phyloP scores from a whole-genome alignment of 768 basidiomycete genomes.

The Suillus subalutaceus region DNA sequence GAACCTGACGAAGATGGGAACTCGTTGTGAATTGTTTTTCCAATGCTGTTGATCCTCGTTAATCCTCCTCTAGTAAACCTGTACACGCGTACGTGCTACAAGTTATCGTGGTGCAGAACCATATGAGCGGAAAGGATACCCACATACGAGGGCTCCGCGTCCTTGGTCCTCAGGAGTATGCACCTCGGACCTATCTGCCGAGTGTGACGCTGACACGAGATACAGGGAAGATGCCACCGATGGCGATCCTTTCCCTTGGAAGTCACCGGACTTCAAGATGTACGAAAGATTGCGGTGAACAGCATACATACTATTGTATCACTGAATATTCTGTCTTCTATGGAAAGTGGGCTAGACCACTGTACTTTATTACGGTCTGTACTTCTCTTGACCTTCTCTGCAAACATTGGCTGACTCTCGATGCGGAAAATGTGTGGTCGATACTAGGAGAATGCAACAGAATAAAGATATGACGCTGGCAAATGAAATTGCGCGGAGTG shows the following conservation, averaged over 20 bases:
- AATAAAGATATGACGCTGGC: neutral
- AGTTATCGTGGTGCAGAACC: constrained; percentile 87
- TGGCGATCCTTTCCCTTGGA: constrained; percentile 77
- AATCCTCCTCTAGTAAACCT: constrained; percentile 60
- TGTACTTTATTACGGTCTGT: neutral
- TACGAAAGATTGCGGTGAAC: constrained; percentile 73
- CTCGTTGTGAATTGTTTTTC: constrained; percentile 61
- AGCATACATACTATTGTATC: neutral
- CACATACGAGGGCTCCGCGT: constrained; percentile 91
- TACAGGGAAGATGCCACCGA: constrained; percentile 48
- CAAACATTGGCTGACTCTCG: neutral
- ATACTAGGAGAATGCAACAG: neutral
- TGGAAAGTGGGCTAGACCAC: neutral
- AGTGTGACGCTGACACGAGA: constrained; percentile 10
- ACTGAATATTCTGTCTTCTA: neutral
- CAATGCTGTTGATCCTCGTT: neutral
- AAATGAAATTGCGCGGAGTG: neutral
- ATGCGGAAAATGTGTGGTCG: neutral
- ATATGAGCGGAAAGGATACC: constrained; percentile 99
- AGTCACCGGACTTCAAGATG: constrained; percentile 66
- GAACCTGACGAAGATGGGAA: constrained; percentile 81
- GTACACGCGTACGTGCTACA: constrained; percentile 90
- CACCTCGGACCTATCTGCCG: neutral
- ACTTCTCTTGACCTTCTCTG: neutral
- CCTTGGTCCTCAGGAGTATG: constrained; percentile 84